Conservation (phyloP, 148 eudicot species). For the Spergularia bocconei region DNA sequence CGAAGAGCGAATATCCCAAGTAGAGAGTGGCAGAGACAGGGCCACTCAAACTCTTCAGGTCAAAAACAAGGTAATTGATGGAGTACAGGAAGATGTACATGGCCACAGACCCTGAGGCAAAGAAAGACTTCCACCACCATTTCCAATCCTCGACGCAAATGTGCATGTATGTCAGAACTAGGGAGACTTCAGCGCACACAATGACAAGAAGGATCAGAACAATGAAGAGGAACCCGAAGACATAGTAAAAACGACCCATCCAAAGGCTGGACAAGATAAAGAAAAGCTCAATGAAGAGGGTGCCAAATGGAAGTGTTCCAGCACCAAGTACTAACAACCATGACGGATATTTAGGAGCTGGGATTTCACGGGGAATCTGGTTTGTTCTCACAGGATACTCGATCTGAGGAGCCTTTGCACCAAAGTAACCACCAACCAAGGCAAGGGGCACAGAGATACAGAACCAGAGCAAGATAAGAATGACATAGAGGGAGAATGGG, state of each 20-base stretch:
- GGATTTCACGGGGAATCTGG: conserved; percentile 61
- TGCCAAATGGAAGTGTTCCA: conserved; percentile 69
- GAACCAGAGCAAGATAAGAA: conserved; percentile 58
- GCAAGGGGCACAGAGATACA: conserved; percentile 69
- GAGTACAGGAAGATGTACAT: conserved; percentile 65
- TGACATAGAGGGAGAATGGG: conserved; percentile 51
- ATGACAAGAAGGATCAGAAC: conserved; percentile 46
- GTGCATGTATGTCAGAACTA: conserved; percentile 68
- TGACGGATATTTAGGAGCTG: conserved; percentile 54
- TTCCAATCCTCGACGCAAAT: conserved; percentile 69
- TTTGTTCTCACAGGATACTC: conserved; percentile 53
- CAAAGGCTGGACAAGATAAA: conserved; percentile 63
- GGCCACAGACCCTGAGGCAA: conserved; percentile 58
- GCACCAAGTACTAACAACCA: conserved; percentile 69
- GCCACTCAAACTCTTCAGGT: conserved; percentile 56
- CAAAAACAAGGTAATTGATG: conserved; percentile 55
- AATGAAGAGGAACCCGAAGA: conserved; percentile 55
- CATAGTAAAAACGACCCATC: conserved; percentile 63
- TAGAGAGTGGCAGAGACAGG: conserved; percentile 58
- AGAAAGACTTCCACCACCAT: conserved; percentile 84
- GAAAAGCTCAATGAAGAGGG: conserved; percentile 61
- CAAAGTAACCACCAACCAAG: conserved; percentile 57
- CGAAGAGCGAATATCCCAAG: conserved; percentile 59
- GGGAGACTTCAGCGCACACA: conserved; percentile 59
- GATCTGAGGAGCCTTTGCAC: conserved; percentile 46